Base-by-base conservation (phyloP, 345 rosid species). In the Linum lewisii region DNA sequence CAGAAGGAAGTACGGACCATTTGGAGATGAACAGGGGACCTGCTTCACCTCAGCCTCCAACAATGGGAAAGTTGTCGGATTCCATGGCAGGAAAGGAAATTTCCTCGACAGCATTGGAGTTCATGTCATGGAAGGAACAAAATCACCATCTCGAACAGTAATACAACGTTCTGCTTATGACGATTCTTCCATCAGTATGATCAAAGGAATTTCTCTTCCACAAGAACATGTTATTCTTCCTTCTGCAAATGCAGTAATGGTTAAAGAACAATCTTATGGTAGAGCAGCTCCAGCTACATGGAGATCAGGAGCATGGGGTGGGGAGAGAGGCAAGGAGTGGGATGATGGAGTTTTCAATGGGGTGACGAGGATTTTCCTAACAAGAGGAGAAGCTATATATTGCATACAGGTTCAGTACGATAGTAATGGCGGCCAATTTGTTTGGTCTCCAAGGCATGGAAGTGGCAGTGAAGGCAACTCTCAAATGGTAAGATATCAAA, bases 1-100 rank as follows among this genome's bases (percentile, higher is more conserved):
- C 53, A 63, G 57, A 32, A 61, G 47, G 42, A 64, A 63, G 56
- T 68, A 72, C 8, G 72, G 76, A 21, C 76, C 72, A 24, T 72
- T 72, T 42, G 73, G 77, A 32, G 70, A 64, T n/a, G 70, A 73
- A 19, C 67, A 68, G 25, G 70, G 73, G 44, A 42, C 24, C 51
- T 53, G 58, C 10, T 73, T 73, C 49, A 36, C 73, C 49, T 63
- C 77, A 19, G 61, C 45, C 8, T 52, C 61, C 8, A 56, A 57
- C 7, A 58, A 24, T 29, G 77, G 64, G 21, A 53, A 16, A 0
- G 32, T 73, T 32, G 67, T 68, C 8, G 73, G 77, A 16, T 73
- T 68, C 63, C 69, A 68, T 65, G 73, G 77, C 1, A 57, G 77
- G 44, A 58, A 51, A 5, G 57, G 66, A 11, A 34, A 45, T 63